Conservation (phyloP, 345 rosid species). For the Cardamine resedifolia region DNA sequence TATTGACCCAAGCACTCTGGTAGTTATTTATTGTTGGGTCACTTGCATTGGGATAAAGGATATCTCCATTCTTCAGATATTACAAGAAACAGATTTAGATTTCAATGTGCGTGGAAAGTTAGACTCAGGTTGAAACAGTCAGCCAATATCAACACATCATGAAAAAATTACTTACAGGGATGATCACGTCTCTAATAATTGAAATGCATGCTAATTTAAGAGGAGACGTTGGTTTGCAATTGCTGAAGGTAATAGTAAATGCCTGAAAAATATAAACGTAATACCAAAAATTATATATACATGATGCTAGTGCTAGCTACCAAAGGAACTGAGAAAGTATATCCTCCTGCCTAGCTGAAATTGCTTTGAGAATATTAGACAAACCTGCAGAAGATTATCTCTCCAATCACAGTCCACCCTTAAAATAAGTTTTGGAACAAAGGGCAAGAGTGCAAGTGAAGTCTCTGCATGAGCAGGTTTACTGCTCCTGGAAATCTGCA, state of each 20-base stretch:
- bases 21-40: constrained; percentile 47
- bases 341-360: constrained; percentile 8
- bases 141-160: not conserved
- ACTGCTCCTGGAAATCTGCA: constrained; percentile 50
- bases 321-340: constrained; percentile 1
- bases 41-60: constrained; percentile 39
- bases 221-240: constrained; percentile 61
- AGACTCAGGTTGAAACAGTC: not conserved
- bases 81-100: constrained; percentile 14
- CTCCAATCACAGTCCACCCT: constrained; percentile 54
- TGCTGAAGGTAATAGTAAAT: constrained; percentile 63
- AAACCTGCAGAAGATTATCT: constrained; percentile 71
- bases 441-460: constrained; percentile 52
- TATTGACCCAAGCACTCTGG: constrained; percentile 69
- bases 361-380: constrained; percentile 16
- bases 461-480: constrained; percentile 51
- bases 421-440: constrained; percentile 62
- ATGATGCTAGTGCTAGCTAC: not conserved
- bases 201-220: constrained; percentile 68
- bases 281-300: constrained; percentile 9
- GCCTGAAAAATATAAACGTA: constrained; percentile 54
- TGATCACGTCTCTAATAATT: constrained; percentile 56
- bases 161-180: constrained; percentile 60
- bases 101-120: not conserved
- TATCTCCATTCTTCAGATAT: constrained; percentile 49